Evolutionary conservation across 208 protist species (phyloP), one percentile per base, ranked within the genome.

Genomic region (Porcisia deanei): DNA sequence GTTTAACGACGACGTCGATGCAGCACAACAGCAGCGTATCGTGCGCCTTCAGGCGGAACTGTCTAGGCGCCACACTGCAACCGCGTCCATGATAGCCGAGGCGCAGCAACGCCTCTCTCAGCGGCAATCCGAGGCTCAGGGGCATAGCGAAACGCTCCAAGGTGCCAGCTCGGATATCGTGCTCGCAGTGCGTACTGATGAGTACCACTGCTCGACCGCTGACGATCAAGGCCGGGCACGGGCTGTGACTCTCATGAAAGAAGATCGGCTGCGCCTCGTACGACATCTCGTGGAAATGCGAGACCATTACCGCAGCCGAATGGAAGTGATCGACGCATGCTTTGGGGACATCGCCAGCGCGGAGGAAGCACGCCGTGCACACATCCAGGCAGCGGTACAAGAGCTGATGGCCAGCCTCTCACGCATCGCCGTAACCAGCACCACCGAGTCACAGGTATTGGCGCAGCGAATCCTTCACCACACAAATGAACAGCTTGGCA

Each of bases 401-500:
- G 76, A 88, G 2, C 66, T 95, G 37, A 93, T 97, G 81, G 70
- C 89, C 5, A 61, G 76, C 39, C 83, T 97, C 55, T 83, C 90
- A 2, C 82, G 84, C 41, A 94, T 95, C 71, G 89, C 88, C 59
- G 94, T 94, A 57, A 84, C 75, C 47, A 89, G 87, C 79, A 86
- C 94, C 12, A 91, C 80, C 55, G 88, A 78, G 39, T 92, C 91
- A 20, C 93, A 95, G 74, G 90, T 92, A 22, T 66, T 97, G 18
- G 91, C 89, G 34, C 93, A 97, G 85, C 89, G 90, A 25, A 86
- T 88, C 49, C 88, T 97, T 53, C 91, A 94, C 67, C 75, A 77
- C 58, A 85, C 85, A 9, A 97, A 97, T 73, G 85, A 89, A 49
- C 77, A 92, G 71, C 71, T 93, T 22, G 86, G 84, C 14, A 68